Evolutionary conservation across 2,329 filamentous ascomycete species (phyloP), one percentile per base, ranked within the genome.

Genomic region (Zymoseptoria tritici): DNA sequence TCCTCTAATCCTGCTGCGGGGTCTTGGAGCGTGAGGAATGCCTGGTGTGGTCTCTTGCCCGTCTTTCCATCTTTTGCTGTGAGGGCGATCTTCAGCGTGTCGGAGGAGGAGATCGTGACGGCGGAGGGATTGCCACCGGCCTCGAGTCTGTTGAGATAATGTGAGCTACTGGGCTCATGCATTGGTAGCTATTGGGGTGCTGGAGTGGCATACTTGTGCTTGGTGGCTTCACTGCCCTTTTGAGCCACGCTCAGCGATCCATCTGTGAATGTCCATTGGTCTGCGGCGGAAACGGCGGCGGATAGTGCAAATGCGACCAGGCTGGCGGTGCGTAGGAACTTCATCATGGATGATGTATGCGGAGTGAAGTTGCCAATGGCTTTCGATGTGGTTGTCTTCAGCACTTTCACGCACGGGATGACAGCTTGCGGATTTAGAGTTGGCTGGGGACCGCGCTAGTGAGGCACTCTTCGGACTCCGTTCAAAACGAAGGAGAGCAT

Each of bases 21-120:
- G 68, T 97, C 91, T 68, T 84, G 86, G 60, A 99, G 77, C 16
- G 94, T 81, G 57, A 99, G 81, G 79, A 97, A 97, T 5, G 91
- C 91, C 77, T 99, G 94, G 76, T 99, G 94, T 68, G 94, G 91
- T 66, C 89, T 85, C 81, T 91, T 93, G 53, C 84, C 82, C 68
- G 85, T 87, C 76, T 86, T 85, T 72, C 84, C 86, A 71, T 96
- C 90, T 73, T 88, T 88, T 8, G 90, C 83, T 36, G 91, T 96
- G 69, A 99, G 78, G 66, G 85, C 77, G 66, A 99, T 78, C 79
- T 94, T 96, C 71, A 97, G 80, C 50, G 85, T 85, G 72, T 95
- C 91, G 57, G 83, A 74, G 57, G 81, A 76, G 63, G 85, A 84
- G 63, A 97, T 79, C 9, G 80, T 75, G 50, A 97, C 73, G 11